A percentile compares a stretch with the other conserved stretches of the same genome.
phyloP scores from a whole-genome alignment of 306 rosid genomes.

The Dalbergia cochinchinensis region DNA sequence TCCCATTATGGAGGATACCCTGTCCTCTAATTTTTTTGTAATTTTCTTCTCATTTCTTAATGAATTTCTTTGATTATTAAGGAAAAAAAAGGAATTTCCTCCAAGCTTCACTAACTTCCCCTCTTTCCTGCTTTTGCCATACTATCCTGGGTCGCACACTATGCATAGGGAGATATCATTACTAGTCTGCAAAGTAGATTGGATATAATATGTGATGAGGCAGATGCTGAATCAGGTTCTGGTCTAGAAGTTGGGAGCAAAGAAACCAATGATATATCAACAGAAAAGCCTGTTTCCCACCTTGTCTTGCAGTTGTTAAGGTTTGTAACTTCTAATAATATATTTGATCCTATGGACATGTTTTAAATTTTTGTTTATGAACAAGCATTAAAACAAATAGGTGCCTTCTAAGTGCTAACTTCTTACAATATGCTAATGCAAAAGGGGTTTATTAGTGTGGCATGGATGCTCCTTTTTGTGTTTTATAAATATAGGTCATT shows the following conservation, averaged over 20 bases:
- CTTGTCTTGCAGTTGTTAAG: conserved; percentile 58
- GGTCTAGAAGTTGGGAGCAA: conserved; percentile 51
- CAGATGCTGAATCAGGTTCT: conserved; percentile 58
- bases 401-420: conserved; percentile 16
- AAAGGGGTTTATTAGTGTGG: conserved; percentile 1
- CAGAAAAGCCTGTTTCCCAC: conserved; percentile 67
- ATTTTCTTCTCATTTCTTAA: neutral
- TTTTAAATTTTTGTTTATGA: conserved; percentile 35
- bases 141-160: conserved; percentile 26
- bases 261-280: conserved; percentile 52
- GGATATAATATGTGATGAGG: conserved; percentile 89
- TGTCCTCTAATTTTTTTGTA: neutral
- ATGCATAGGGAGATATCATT: conserved; percentile 81
- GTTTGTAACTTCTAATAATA: conserved; percentile 49
- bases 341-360: conserved; percentile 11
- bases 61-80: neutral
- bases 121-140: conserved; percentile 27
- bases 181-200: conserved; percentile 87
- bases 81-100: neutral
- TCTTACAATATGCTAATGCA: conserved; percentile 3
- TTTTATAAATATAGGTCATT: conserved; percentile 27
- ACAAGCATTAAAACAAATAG: conserved; percentile 15
- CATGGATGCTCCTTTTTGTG: conserved; percentile 25
- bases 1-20: neutral
- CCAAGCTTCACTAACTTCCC: conserved; percentile 8